These are phyloP conservation scores for Kurtzmaniella cleridarum DNA, from an alignment of 805 yeast species.

Conservation along the genomic window DNA sequence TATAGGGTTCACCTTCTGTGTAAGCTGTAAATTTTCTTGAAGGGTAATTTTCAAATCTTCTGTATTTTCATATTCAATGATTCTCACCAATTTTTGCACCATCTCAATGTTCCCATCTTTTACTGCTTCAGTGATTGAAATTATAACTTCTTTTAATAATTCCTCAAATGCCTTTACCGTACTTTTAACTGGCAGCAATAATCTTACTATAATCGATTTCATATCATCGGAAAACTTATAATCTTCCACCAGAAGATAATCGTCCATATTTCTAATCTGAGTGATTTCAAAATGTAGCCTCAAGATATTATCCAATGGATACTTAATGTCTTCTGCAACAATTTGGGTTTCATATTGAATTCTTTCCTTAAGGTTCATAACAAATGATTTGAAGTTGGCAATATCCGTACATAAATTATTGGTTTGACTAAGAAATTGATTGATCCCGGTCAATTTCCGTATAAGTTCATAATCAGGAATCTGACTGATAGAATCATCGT, in stretches of 20 bases:
- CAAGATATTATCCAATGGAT: constrained; percentile 51
- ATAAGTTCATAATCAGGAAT: constrained; percentile 67
- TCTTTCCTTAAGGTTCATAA: constrained; percentile 46
- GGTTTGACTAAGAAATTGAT: constrained; percentile 69
- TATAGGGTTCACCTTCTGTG: constrained; percentile 9
- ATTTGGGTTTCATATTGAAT: constrained; percentile 42
- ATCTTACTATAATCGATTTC: constrained; percentile 55
- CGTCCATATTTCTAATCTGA: constrained; percentile 71
- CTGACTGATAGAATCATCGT: constrained; percentile 51
- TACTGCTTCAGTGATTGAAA: constrained; percentile 65
- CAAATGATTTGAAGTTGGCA: constrained; percentile 45
- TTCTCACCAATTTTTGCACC: constrained; percentile 66
- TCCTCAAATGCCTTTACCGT: constrained; percentile 57
- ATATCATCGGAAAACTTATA: constrained; percentile 52
- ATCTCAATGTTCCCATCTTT: constrained; percentile 64
- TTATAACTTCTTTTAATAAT: constrained; percentile 59
- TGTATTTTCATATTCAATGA: constrained; percentile 73
- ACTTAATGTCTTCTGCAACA: constrained; percentile 26
- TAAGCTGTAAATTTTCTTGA: constrained; percentile 26
- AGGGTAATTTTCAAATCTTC: constrained; percentile 57
- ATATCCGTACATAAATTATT: constrained; percentile 61
- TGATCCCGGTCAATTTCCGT: constrained; percentile 58
- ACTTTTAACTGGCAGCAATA: constrained; percentile 44
- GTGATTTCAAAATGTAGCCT: constrained; percentile 66
- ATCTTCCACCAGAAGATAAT: constrained; percentile 60